These are phyloP conservation scores for Dacryopinax spathularia DNA, from an alignment of 768 basidiomycete genomes.

Conservation along the genomic window DNA sequence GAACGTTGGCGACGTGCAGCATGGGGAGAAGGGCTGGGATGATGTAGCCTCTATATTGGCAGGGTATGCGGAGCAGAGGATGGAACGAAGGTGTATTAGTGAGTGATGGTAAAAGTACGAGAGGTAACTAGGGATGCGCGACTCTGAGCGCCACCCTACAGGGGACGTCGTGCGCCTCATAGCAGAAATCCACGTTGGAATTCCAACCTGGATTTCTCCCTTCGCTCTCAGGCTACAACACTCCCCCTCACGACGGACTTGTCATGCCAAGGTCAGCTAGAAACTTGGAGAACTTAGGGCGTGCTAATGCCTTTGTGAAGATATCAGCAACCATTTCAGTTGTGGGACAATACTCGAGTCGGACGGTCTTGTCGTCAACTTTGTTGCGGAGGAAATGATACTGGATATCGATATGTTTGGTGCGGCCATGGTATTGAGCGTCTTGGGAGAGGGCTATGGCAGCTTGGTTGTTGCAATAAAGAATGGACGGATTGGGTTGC, in stretches of 20 bases:
- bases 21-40: too few species aligned
- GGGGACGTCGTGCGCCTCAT: too few species aligned
- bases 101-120: too few species aligned
- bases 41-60: too few species aligned
- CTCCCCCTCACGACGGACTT: conserved; percentile 8
- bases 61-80: too few species aligned
- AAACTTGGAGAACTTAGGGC: not conserved
- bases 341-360: conserved; percentile 22
- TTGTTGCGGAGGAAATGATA: conserved; percentile 23
- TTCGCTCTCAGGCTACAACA: too few species aligned
- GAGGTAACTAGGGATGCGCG: too few species aligned
- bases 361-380: conserved; percentile 16
- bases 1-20: too few species aligned
- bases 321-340: conserved; percentile 27
- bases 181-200: too few species aligned
- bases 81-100: too few species aligned
- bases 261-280: not conserved
- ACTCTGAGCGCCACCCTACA: too few species aligned
- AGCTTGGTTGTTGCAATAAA: conserved; percentile 13
- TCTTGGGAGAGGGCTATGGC: conserved; percentile 18
- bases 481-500: not conserved
- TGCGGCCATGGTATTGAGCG: conserved; percentile 24
- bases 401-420: conserved; percentile 26
- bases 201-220: too few species aligned
- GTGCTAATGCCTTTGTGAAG: conserved; percentile 27